Evolutionary conservation across 163 green algal genomes (phyloP), one percentile per base, ranked within the genome.

Genomic region (Trebouxiophyceae sp.): DNA sequence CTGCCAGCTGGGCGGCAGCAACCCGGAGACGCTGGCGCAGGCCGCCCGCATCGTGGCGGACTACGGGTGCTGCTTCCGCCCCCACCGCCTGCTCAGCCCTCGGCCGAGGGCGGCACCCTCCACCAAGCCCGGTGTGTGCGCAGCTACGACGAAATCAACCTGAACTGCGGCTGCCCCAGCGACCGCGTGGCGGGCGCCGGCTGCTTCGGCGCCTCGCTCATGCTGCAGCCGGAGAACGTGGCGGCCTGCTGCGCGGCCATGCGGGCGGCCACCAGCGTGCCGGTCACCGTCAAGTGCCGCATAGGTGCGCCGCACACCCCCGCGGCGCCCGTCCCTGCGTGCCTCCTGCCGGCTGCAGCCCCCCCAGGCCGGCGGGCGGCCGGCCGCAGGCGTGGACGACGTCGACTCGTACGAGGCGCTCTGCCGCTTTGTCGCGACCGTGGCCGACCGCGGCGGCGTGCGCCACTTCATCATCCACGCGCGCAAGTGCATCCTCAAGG

Each of bases 211-310:
- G 91, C 90, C 0, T 68, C 83, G 3, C 70, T 97, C 23, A 97
- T 97, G 91, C 68, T 91, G 66, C 59, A 86, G 30, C 86, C 90
- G 0, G 60, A 86, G 47, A 62, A 86, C 24, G 91, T 97, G 19
- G 87, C 78, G 0, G 64, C 75, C 2, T 95, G 87, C 73, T 88
- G 85, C 68, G 65, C 72, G 6, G 86, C 87, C 4, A 87, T 95
- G 67, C 66, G 62, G 26, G 75, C 79, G 30, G 78, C 77, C 1
- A 55, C 45, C 4, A 46, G 55, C 45, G 74, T 74, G 5, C 84
- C 86, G 3, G 70, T 98, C 46, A 97, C 80, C 4, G 85, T 99
- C 60, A 99, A 99, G 74, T 97, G 91, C 84, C 78, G 93, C n/a
- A 78, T 99, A 45, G 93, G 91, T 71, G 81, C 57, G 74, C 32